These are phyloP conservation scores for Sicyos baderoa DNA, from an alignment of 306 rosid genomes.

Conservation along the genomic window DNA sequence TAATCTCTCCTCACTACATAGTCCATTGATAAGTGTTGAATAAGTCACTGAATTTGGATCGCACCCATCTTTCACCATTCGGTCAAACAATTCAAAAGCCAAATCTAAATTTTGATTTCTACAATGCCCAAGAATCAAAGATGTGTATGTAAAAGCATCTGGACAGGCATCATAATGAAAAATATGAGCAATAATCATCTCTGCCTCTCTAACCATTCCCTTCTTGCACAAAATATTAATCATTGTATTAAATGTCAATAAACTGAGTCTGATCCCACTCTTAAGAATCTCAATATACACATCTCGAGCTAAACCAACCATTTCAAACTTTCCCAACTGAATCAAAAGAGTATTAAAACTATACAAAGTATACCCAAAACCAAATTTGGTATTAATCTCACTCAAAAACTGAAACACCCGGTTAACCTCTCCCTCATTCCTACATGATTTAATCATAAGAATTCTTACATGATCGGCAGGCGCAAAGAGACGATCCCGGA, in stretches of 20 bases:
- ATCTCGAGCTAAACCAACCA: conserved; percentile 30
- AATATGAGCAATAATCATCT: conserved; percentile 28
- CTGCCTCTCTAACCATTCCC: conserved; percentile 32
- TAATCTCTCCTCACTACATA: conserved; percentile 32
- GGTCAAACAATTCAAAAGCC: conserved; percentile 29
- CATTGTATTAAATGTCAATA: conserved; percentile 33
- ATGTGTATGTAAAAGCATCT: conserved; percentile 31
- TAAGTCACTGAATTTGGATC: conserved; percentile 34
- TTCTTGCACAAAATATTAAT: conserved; percentile 36
- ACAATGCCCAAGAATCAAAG: conserved; percentile 39
- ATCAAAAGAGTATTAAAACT: conserved; percentile 39
- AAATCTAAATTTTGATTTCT: conserved; percentile 27
- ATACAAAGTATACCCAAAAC: conserved; percentile 33
- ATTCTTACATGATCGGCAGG: conserved; percentile 35
- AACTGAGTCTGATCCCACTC: conserved; percentile 31
- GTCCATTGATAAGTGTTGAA: conserved; percentile 34
- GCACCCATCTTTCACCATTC: conserved; percentile 32
- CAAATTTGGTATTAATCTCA: conserved; percentile 19
- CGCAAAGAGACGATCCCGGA: conserved; percentile 22
- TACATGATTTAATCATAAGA: conserved; percentile 35
- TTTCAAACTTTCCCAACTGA: conserved; percentile 37
- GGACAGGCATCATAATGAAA: conserved; percentile 23
- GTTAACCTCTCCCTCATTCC: conserved; percentile 18
- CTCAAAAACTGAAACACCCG: conserved; percentile 25
- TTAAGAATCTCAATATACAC: conserved; percentile 24